A percentile compares a stretch with the other conserved stretches of the same genome.
phyloP scores from a whole-genome alignment of 2,329 filamentous ascomycete genomes.

The Pseudodiploospora longispora region DNA sequence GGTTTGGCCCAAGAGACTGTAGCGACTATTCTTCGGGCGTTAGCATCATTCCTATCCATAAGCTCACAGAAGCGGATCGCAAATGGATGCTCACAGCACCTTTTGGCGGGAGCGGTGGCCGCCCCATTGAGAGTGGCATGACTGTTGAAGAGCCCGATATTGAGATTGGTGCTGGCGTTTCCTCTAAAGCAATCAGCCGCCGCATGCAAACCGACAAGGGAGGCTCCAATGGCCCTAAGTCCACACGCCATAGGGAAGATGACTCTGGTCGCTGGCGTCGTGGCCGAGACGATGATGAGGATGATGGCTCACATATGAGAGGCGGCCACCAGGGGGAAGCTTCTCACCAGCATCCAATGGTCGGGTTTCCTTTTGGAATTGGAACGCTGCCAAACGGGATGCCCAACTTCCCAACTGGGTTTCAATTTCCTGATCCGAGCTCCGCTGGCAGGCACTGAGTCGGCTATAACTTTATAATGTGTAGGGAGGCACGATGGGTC shows the following conservation, averaged over 20 bases:
- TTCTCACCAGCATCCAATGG: slow-evolving; percentile 13
- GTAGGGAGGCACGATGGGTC: too few relatives aligned
- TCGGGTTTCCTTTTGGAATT: slow-evolving; percentile 31
- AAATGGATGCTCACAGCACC: slow-evolving; percentile 97
- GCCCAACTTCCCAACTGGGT: slow-evolving; percentile 33
- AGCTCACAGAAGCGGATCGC: slow-evolving; percentile 89
- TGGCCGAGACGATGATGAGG: slow-evolving; percentile 20
- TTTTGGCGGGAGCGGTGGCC: slow-evolving; percentile 84
- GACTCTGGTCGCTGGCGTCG: slow-evolving; percentile 25
- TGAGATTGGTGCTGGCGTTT: slow-evolving; percentile 94
- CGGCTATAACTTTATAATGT: neutral
- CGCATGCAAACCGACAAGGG: slow-evolving; percentile 63
- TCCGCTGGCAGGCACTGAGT: slow-evolving; percentile 8
- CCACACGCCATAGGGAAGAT: slow-evolving; percentile 39
- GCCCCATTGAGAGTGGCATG: slow-evolving; percentile 70
- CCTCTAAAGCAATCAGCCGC: slow-evolving; percentile 74
- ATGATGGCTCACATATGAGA: neutral
- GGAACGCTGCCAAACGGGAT: slow-evolving; percentile 33
- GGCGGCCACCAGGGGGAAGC: slow-evolving; percentile 2
- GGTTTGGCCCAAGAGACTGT: slow-evolving; percentile 93
- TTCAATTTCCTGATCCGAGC: slow-evolving; percentile 29
- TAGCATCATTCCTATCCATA: slow-evolving; percentile 85
- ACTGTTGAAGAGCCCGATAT: slow-evolving; percentile 97
- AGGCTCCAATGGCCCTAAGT: slow-evolving; percentile 57
- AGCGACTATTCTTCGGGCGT: slow-evolving; percentile 90